A percentile compares a stretch with the other conserved stretches of the same genome.
phyloP scores from a whole-genome alignment of 2,329 filamentous ascomycete genomes.

The Diaporthe nobilis region DNA sequence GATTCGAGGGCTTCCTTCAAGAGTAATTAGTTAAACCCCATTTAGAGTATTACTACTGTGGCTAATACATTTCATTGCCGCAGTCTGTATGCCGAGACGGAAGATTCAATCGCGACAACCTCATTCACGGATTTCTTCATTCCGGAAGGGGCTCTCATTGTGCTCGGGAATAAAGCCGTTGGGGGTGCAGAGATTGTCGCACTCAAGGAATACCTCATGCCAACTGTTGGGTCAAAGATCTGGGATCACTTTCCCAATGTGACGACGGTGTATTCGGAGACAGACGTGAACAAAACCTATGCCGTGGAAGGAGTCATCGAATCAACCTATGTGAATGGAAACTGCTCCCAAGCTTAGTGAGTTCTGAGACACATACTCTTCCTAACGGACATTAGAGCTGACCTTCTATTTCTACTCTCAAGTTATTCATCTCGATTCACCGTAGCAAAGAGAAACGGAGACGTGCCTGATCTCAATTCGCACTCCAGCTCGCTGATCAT shows the following conservation, averaged over 20 bases:
- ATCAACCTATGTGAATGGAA: conserved; percentile 6
- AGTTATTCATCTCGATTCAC: conserved; percentile 32
- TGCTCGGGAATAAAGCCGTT: conserved; percentile 6
- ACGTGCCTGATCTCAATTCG: neutral
- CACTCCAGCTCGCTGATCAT: conserved; percentile 16
- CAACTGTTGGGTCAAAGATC: conserved; percentile 7
- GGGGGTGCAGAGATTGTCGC: neutral
- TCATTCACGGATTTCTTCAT: conserved; percentile 23
- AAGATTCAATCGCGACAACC: neutral
- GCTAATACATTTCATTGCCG: neutral
- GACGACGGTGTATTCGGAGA: neutral
- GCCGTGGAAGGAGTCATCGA: conserved; percentile 12
- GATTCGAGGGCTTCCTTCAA: conserved; percentile 6
- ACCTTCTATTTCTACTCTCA: neutral
- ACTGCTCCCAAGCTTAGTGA: conserved; percentile 15
- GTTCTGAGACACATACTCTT: neutral
- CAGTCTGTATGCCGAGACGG: conserved; percentile 20
- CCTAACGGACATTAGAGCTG: neutral
- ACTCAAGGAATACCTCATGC: conserved; percentile 4
- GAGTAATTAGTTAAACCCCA: neutral
- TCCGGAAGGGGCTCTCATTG: neutral
- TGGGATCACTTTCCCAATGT: conserved; percentile 26
- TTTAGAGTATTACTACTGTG: too few species aligned
- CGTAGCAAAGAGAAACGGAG: neutral
- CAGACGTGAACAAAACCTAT: neutral